Evolutionary conservation across 768 basidiomycete species (phyloP), one percentile per base, ranked within the genome.

Genomic region (Aureoboletus auriporus): DNA sequence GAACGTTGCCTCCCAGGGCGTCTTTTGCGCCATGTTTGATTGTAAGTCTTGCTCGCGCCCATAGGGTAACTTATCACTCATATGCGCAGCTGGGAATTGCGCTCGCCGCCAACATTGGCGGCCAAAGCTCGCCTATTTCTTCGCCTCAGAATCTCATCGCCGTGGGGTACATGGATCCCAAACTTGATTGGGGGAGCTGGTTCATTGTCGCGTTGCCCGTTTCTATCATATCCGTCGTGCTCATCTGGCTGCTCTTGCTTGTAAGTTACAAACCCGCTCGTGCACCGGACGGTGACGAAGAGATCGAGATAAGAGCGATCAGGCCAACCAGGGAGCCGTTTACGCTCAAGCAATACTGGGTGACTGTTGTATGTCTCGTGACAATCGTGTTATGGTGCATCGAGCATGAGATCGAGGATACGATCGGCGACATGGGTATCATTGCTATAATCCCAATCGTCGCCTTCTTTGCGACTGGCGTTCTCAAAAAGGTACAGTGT

Each of bases 61-160:
- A 42, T 37, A 27, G 29, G 14, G 9, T 23, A 2, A 9, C 42
- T 56, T 40, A 61, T 26, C 10, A 23, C 7, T 16, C 31, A 10
- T 14, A 8, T 31, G 16, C 34, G 5, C 52, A 96, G 93, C 79
- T 99, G 45, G 94, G 88, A 8, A 98, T 99, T 55, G 95, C 96
- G 1, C 78, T 99, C n/a, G 93, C 95, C 0, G 93, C 94, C 16
- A 99, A 98, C 63, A 93, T 98, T 50, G 96, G 96, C 11, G 96
- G 96, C 0, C 94, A 97, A 68, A 89, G 86, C 42, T 97, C 94
- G 1, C 95, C 94, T 2, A 98, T 98, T 50, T 97, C 95, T 3
- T 97, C 94, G 0, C 95, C 95, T 1, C 95, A 99, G 68, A 99
- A 98, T 65, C 78, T 98, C 27, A 97, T 99, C 52, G 93, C 94